A percentile compares a stretch with the other conserved stretches of the same genome.
phyloP scores from a whole-genome alignment of 495 filamentous ascomycete species.

The Aspergillus cavernicola region DNA sequence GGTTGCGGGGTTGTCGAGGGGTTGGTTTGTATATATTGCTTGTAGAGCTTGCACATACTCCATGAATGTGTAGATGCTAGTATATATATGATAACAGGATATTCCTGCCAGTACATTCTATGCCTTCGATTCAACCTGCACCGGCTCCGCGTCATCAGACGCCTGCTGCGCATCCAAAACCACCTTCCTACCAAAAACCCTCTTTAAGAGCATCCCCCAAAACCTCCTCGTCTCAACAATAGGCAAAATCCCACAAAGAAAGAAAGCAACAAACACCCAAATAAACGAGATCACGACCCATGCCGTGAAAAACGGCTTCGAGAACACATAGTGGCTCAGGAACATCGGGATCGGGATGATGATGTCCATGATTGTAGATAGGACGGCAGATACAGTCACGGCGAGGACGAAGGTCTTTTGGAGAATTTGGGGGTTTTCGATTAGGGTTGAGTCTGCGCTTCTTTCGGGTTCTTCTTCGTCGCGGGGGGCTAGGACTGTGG shows the following conservation, averaged over 20 bases:
- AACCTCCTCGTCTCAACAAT: conserved; percentile 22
- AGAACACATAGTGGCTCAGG: conserved; percentile 35
- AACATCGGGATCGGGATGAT: conserved; percentile 42
- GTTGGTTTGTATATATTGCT: too few species aligned
- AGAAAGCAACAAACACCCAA: conserved; percentile 40
- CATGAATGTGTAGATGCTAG: too few species aligned
- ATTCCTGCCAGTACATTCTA: too few species aligned
- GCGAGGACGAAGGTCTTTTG: neutral
- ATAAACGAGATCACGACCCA: conserved; percentile 45
- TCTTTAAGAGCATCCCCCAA: neutral
- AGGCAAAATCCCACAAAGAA: conserved; percentile 42
- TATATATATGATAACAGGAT: too few species aligned
- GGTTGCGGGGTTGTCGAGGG: too few species aligned
- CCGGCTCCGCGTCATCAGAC: too few species aligned
- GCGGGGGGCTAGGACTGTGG: neutral
- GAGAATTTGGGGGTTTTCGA: neutral
- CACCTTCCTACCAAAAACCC: too few species aligned
- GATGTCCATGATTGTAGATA: conserved; percentile 16
- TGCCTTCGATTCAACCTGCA: too few species aligned
- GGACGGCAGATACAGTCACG: neutral
- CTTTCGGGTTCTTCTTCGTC: neutral
- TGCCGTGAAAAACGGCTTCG: conserved; percentile 33
- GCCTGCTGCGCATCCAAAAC: too few species aligned
- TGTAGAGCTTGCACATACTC: too few species aligned
- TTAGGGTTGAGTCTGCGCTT: neutral